Percentiles rank a stretch among this genome's conserved stretches.
phyloP scores from a whole-genome alignment of 208 protist species.

The Acanthamoeba culbertsoni region DNA sequence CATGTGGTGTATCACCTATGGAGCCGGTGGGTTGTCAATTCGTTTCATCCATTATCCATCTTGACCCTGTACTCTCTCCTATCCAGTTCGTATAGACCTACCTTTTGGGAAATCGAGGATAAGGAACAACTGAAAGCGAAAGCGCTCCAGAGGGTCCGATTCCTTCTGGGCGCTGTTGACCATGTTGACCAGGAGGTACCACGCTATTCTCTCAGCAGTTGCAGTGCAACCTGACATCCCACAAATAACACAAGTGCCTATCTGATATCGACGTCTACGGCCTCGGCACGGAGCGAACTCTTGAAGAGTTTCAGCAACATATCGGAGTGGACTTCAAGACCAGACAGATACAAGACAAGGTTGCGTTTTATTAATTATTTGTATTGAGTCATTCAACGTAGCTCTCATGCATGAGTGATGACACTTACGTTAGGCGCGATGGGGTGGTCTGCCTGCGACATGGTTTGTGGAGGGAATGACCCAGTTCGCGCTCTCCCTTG shows the following conservation, averaged over 20 bases:
- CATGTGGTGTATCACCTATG: conserved; percentile 86
- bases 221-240: too few relatives aligned
- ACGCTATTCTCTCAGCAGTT: not conserved
- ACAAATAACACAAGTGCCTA: not conserved
- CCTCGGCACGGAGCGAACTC: not conserved
- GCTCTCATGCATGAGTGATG: not conserved
- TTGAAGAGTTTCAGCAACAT: conserved; percentile 27
- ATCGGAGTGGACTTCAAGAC: not conserved
- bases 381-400: not conserved
- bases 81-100: not conserved
- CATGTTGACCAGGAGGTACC: not conserved
- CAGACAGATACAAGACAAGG: not conserved
- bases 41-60: not conserved
- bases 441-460: not conserved
- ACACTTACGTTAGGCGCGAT: not conserved
- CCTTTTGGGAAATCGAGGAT: conserved; percentile 14
- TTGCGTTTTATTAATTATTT: not conserved
- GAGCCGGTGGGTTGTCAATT: not conserved
- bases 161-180: not conserved
- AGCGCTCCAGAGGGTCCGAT: not conserved
- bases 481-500: not conserved
- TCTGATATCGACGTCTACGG: not conserved
- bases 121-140: not conserved
- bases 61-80: not conserved
- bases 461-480: not conserved